phyloP scores from a whole-genome alignment of 108 stramenopile species.

The Heterococcus sp. region DNA sequence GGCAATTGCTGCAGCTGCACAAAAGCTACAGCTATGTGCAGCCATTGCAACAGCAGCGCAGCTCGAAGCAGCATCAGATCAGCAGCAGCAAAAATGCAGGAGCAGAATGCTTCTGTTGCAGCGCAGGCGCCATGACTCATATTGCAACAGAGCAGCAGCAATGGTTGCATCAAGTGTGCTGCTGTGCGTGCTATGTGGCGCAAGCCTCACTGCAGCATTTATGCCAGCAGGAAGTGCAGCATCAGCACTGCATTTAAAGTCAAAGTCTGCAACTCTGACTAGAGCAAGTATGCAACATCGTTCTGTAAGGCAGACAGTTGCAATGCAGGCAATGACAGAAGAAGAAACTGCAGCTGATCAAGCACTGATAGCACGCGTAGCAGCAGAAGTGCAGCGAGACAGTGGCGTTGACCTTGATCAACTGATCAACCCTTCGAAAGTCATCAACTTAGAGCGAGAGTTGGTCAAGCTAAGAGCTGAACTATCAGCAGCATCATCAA shows the following conservation, averaged over 20 bases:
- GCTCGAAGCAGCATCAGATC: too few species aligned
- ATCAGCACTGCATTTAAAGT: not conserved
- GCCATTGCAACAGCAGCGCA: too few species aligned
- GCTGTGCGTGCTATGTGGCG: too few species aligned
- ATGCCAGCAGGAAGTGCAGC: too few species aligned
- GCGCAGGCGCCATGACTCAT: too few species aligned
- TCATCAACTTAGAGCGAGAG: slow-evolving; percentile 44
- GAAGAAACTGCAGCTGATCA: not conserved
- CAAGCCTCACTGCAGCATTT: too few species aligned
- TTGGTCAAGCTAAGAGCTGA: slow-evolving; percentile 32
- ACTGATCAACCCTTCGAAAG: slow-evolving; percentile 47
- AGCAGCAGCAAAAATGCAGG: too few species aligned
- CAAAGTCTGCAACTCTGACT: not conserved
- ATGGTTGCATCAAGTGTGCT: too few species aligned
- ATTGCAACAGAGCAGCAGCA: too few species aligned
- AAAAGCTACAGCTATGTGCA: too few species aligned
- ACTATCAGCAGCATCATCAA: not conserved
- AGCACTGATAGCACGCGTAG: slow-evolving; percentile 35
- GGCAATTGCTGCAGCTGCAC: too few species aligned
- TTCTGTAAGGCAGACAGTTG: not conserved
- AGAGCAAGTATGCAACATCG: not conserved
- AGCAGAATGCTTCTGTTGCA: too few species aligned
- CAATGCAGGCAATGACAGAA: not conserved
- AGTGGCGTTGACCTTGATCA: slow-evolving; percentile 45
- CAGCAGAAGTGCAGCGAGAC: slow-evolving; percentile 27